A percentile compares a stretch with the other conserved stretches of the same genome.
Evolutionary conservation across 2,329 filamentous ascomycete species (phyloP).

Genomic region (Fusarium dlaminii): DNA sequence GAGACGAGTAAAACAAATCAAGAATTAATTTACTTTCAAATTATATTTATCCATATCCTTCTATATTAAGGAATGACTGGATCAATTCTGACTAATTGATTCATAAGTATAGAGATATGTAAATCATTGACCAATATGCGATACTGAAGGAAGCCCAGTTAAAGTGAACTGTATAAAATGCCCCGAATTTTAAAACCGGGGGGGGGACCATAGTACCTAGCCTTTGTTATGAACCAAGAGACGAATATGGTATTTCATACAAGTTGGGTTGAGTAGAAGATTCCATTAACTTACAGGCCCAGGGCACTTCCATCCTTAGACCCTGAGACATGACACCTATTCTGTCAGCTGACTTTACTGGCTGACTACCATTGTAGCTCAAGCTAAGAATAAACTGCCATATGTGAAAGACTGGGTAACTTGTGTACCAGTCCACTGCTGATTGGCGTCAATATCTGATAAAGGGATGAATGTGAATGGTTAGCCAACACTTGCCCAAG

Average conservation of each 20-base stretch:
- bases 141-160: neutral
- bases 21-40: neutral
- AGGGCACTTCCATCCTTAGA: neutral
- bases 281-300: too few relatives aligned
- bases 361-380: fast-evolving
- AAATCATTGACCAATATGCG: neutral
- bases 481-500: neutral
- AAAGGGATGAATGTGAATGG: too few relatives aligned
- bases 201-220: fast-evolving
- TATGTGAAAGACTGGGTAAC: fast-evolving
- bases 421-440: neutral
- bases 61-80: fast-evolving
- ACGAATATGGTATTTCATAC: fast-evolving
- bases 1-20: neutral
- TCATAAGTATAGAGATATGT: neutral
- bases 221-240: fast-evolving
- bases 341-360: too few relatives aligned
- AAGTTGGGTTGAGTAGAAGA: neutral
- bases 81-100: neutral
- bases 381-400: neutral
- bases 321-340: too few relatives aligned
- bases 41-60: fast-evolving
- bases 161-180: neutral
- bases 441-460: too few relatives aligned
- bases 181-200: fast-evolving